Evolutionary conservation across 352 stramenopile species (phyloP), one percentile per base, ranked within the genome.

Genomic region (Thraustochytrium sp.): DNA sequence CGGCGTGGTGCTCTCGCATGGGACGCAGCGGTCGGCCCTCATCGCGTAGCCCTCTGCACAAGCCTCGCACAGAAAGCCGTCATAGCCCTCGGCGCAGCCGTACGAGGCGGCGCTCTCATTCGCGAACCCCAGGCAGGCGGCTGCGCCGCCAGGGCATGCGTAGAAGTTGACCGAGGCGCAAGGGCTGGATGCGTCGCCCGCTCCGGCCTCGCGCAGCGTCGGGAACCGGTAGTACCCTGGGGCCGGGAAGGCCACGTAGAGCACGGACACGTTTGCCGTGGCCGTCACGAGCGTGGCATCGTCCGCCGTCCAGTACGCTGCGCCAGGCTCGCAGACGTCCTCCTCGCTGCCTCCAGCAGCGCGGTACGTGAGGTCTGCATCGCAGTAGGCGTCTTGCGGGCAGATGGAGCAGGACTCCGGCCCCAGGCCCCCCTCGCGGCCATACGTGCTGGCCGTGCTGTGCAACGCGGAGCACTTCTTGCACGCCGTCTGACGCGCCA

Each of bases 201-300:
- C 49, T 11, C 62, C 62, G 4, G 68, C 53, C 53, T 80, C 68
- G 3, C 2, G 13, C 16, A 80, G 42, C 8, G 68, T 13, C 23
- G 68, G 68, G n/a, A 80, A 80, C 3, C 68, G 48, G 63, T 48
- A 80, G 13, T 37, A 72, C n/a, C 68, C 68, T 26, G 48, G 48
- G 13, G 31, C 68, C 37, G 68, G 23, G 8, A 49, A 80, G 9
- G 68, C 68, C 23, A 80, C 68, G 53, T 75, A 80, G 11, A 23
- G 68, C 4, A 80, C 31, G 16, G 44, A 46, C 5, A 34, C n/a
- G 26, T 42, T 48, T 8, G 18, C 44, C 63, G 63, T 56, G 68
- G 36, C 37, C 5, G 5, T 38, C 5, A 13, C 5, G 26, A 16
- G 5, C 5, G 36, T 21, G 37, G 23, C 18, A 8, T 42, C 26